phyloP scores from a whole-genome alignment of 140 eudicot genomes.

The Erigeron philadelphicus region DNA sequence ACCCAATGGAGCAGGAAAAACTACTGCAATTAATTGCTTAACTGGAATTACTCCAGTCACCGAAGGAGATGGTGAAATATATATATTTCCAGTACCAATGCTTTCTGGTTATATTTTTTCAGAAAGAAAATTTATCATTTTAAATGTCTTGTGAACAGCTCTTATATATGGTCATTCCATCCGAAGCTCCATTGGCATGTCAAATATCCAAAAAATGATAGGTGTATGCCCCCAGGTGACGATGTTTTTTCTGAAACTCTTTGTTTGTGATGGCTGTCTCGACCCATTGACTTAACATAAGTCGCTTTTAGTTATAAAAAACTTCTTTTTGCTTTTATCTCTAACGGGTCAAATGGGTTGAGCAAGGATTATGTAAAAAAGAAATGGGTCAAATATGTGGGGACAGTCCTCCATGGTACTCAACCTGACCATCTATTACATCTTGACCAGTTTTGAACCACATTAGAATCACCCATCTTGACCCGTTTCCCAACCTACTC shows the following conservation, averaged over 20 bases:
- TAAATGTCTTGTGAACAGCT: conserved; percentile 43
- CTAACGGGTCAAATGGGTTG: background rate
- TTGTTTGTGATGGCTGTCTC: background rate
- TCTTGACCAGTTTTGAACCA: background rate
- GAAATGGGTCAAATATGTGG: background rate
- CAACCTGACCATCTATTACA: background rate
- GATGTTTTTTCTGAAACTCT: conserved; percentile 20
- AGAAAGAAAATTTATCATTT: conserved; percentile 1
- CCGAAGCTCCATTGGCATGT: conserved; percentile 89
- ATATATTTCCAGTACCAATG: background rate
- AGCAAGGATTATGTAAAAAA: background rate
- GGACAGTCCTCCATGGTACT: background rate
- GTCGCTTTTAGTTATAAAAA: background rate
- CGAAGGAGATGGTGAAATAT: conserved; percentile 80
- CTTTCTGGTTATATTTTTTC: background rate
- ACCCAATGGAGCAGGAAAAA: conserved; percentile 98
- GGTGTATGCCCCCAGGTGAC: conserved; percentile 97
- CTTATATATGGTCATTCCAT: conserved; percentile 81
- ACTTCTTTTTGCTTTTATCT: background rate
- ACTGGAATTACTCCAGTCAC: conserved; percentile 91
- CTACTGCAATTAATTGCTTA: conserved; percentile 85
- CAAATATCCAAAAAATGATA: conserved; percentile 84
- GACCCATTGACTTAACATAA: too few species aligned
- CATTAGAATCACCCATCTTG: background rate
- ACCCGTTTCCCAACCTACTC: background rate